Evolutionary conservation across 2,329 filamentous ascomycete species (phyloP), one percentile per base, ranked within the genome.

Genomic region (Botryotinia calthae): DNA sequence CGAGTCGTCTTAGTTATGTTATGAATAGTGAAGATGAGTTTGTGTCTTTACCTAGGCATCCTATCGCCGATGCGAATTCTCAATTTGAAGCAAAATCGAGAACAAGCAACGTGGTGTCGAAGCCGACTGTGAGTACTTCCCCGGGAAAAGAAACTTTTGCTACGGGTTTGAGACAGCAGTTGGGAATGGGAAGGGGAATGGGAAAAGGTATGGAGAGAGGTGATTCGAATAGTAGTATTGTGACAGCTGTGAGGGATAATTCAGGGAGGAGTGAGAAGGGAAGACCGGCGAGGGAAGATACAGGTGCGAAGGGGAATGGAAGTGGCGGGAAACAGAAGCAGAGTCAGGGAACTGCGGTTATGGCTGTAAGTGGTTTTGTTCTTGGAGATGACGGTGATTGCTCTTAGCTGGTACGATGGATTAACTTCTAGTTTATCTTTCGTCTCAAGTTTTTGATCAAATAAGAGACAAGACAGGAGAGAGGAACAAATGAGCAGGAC

Each of bases 191-290:
- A 0, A n/a, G 31, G 51, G 37, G 54, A 1, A 2, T 28, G 46
- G n/a, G 40, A 9, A 48, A n/a, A 31, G 22, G 28, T 5, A 34
- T 76, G 12, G 74, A 67, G 40, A 72, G 79, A 44, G 75, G 72
- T 12, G 73, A 76, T 54, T 79, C 79, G 9, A 74, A 59, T 12
- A 78, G 77, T 56, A 79, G 78, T 58, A 65, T 76, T 16, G 64
- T 80, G 6, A 79, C 78, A 3, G 78, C 76, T 18, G 65, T 79
- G 16, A 73, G 76, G 42, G 73, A 76, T 51, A 77, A 76, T 67
- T 79, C 77, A n/a, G 72, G 74, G 18, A 28, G 42, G 16, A 72
- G 70, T 31, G 70, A 67, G 1, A 14, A 18, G 4, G 63, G 70
- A 9, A 28, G 51, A 20, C 42, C 42, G 0, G 48, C 20, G 18